Conservation (phyloP, 2,329 filamentous ascomycete species). For the Aspergillus fischeri region DNA sequence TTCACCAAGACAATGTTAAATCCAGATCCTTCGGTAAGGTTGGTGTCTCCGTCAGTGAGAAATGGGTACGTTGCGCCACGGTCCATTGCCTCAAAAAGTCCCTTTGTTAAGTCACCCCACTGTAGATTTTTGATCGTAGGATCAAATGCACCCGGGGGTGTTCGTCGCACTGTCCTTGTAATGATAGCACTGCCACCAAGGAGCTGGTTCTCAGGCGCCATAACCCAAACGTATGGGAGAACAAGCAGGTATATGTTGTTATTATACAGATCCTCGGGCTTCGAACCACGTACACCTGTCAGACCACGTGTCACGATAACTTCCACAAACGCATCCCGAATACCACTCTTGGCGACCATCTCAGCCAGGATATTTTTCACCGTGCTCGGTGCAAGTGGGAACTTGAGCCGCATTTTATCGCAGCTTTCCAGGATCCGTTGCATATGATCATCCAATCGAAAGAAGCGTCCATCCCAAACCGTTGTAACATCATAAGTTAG, state of each 20-base stretch:
- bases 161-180: slow-evolving; percentile 32
- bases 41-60: background rate
- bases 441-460: slow-evolving; percentile 50
- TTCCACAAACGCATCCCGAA: slow-evolving; percentile 49
- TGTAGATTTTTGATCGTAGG: slow-evolving; percentile 31
- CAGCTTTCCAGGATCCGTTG: slow-evolving; percentile 44
- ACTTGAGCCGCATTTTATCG: slow-evolving; percentile 47
- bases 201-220: too few species aligned
- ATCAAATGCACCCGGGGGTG: slow-evolving; percentile 46
- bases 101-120: slow-evolving; percentile 47
- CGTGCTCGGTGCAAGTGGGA: slow-evolving; percentile 21
- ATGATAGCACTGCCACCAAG: too few species aligned
- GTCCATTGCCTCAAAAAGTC: slow-evolving; percentile 45
- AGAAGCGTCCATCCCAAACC: slow-evolving; percentile 51
- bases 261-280: slow-evolving; percentile 26
- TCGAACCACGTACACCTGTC: slow-evolving; percentile 37
- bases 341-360: slow-evolving; percentile 29
- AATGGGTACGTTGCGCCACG: slow-evolving; percentile 47
- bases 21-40: too few species aligned
- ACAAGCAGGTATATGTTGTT: too few species aligned
- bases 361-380: background rate
- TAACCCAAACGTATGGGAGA: too few species aligned
- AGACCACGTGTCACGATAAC: slow-evolving; percentile 50
- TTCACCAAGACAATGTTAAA: too few species aligned
- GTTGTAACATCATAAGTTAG: slow-evolving; percentile 51